Conservation (phyloP, 768 basidiomycete species). For the Leccinum obscurum region DNA sequence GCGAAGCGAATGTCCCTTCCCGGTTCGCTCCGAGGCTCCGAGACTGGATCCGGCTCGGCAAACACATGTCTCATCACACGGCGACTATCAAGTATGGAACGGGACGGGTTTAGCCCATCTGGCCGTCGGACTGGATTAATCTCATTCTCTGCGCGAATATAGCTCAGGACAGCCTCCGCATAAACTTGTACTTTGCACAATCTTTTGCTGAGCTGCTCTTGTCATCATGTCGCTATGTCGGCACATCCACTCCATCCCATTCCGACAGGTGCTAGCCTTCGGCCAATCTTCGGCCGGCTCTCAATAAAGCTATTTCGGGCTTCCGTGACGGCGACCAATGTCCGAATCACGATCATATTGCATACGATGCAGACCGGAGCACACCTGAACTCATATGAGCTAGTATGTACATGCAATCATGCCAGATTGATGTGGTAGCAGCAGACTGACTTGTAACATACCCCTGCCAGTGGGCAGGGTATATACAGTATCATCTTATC, state of each 20-base stretch:
- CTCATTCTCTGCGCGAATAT: neutral
- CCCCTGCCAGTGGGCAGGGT: neutral
- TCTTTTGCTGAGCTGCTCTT: neutral
- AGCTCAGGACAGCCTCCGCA: neutral
- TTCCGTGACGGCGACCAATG: neutral
- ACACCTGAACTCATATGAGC: neutral
- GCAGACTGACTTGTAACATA: neutral
- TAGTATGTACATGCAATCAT: neutral
- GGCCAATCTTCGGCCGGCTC: too few relatives aligned
- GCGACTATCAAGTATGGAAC: neutral
- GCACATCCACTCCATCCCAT: neutral
- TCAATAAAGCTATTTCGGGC: neutral
- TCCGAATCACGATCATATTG: neutral
- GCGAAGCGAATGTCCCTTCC: neutral
- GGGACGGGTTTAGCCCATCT: neutral
- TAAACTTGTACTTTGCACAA: neutral
- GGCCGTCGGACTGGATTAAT: neutral
- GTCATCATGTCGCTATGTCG: neutral
- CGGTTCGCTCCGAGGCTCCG: slow-evolving; percentile 23
- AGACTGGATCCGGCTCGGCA: neutral
- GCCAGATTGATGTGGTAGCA: neutral
- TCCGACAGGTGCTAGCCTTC: neutral
- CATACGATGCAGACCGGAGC: neutral
- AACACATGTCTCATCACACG: neutral
- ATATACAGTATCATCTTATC: neutral